These are phyloP conservation scores for Leishmania gerbilli DNA, from an alignment of 208 protist species.

Conservation along the genomic window DNA sequence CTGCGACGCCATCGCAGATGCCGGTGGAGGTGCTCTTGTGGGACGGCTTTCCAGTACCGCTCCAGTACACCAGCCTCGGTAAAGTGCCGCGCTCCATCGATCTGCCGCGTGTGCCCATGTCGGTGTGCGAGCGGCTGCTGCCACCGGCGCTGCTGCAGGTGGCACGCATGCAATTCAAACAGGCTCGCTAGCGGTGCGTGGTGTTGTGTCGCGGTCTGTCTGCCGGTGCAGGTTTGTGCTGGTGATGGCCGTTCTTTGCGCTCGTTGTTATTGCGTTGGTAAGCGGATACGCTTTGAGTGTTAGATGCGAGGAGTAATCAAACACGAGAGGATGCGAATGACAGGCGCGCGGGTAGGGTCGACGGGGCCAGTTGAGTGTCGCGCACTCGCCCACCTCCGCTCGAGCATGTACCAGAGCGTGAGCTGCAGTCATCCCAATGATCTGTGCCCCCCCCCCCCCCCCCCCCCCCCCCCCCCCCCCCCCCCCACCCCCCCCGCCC, in stretches of 20 bases:
- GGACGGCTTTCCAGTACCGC: constrained; percentile 32
- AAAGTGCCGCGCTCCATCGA: constrained; percentile 29
- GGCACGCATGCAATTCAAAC: constrained; percentile 24
- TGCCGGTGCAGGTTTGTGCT: not conserved
- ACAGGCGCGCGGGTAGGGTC: not conserved
- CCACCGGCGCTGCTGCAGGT: constrained; percentile 43
- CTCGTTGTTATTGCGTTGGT: not conserved
- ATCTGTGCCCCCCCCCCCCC: not conserved
- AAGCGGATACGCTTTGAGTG: not conserved
- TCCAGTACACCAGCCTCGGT: constrained; percentile 19
- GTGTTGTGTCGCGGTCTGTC: not conserved
- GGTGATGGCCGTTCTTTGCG: not conserved
- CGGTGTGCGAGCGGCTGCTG: constrained; percentile 53
- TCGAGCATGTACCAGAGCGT: no score
- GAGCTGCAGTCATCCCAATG: not conserved
- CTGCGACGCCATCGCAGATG: not conserved
- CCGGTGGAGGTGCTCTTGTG: constrained; percentile 16
- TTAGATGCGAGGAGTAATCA: not conserved
- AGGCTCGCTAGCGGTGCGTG: constrained; percentile 5
- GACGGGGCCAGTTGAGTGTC: not conserved
- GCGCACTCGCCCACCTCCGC: not conserved
- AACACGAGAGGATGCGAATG: not conserved
- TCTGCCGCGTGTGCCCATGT: constrained; percentile 34
- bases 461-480: not conserved
- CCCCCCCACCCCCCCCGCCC: not conserved